Evolutionary conservation across 2,329 filamentous ascomycete genomes (phyloP).

Genomic region (Curvularia verruculosa): DNA sequence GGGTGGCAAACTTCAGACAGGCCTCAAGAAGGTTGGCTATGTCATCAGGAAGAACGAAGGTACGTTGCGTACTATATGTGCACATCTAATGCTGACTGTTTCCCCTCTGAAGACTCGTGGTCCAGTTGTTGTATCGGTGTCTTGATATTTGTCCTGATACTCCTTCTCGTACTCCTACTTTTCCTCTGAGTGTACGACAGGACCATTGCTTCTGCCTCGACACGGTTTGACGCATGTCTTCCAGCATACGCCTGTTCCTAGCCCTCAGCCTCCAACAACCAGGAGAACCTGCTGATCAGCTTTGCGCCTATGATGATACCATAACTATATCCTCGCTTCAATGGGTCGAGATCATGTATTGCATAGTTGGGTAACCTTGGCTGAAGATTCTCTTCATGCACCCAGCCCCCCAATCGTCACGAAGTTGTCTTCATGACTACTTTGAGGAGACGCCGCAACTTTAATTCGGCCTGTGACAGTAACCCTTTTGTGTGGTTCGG

Average conservation of each 20-base stretch:
- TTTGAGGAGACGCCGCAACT: not conserved
- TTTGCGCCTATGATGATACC: constrained; percentile 29
- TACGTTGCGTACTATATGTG: constrained; percentile 34
- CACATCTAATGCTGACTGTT: constrained; percentile 6
- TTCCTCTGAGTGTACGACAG: constrained; percentile 56
- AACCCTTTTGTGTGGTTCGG: not conserved
- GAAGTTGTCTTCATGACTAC: not conserved
- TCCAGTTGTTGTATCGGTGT: constrained; percentile 92
- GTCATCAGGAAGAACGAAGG: constrained; percentile 93
- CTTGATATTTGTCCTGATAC: constrained; percentile 84
- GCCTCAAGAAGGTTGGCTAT: constrained; percentile 83
- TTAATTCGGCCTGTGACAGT: not conserved
- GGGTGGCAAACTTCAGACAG: constrained; percentile 80
- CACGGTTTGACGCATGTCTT: constrained; percentile 1
- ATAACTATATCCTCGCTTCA: constrained; percentile 25
- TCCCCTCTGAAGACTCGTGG: constrained; percentile 61
- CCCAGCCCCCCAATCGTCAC: not conserved
- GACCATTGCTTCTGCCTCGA: not conserved
- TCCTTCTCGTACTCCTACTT: constrained; percentile 80
- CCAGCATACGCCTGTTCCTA: not conserved
- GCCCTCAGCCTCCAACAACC: not conserved
- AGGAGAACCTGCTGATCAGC: not conserved
- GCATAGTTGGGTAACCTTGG: not conserved
- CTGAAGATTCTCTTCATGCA: constrained; percentile 17
- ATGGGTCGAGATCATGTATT: not conserved